Conservation (phyloP, 139 green algal species). For the Limnomonas spitsbergensis region DNA sequence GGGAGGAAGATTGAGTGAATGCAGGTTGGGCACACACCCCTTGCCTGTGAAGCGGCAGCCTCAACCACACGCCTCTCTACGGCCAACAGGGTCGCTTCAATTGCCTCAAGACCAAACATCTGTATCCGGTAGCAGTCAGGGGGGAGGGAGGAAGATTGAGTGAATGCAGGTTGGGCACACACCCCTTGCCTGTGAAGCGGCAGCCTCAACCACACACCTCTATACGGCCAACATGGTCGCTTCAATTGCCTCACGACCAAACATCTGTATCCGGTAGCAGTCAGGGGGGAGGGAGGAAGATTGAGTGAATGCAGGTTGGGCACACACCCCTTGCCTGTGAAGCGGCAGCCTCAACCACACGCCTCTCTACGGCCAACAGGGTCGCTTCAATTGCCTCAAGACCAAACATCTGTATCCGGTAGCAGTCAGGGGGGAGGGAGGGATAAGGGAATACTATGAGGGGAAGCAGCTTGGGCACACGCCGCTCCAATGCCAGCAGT, state of each 20-base stretch:
- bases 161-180: background rate
- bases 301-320: background rate
- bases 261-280: too few species aligned
- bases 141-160: background rate
- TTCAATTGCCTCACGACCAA: too few species aligned
- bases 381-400: slow-evolving; percentile 25
- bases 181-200: too few species aligned
- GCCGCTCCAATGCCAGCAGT: too few species aligned
- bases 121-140: too few species aligned
- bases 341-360: slow-evolving; percentile 34
- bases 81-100: slow-evolving; percentile 28
- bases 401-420: slow-evolving; percentile 40
- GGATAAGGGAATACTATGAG: background rate
- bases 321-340: slow-evolving; percentile 13
- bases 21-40: background rate
- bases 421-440: too few species aligned
- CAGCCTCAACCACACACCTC: too few species aligned
- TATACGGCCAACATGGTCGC: too few species aligned
- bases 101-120: slow-evolving; percentile 38
- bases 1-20: background rate
- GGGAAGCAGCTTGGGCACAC: background rate
- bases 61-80: slow-evolving; percentile 35
- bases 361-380: slow-evolving; percentile 30
- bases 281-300: too few species aligned
- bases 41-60: slow-evolving; percentile 31